Base-by-base conservation (phyloP, 768 basidiomycete genomes). In the Pholiota microspora region DNA sequence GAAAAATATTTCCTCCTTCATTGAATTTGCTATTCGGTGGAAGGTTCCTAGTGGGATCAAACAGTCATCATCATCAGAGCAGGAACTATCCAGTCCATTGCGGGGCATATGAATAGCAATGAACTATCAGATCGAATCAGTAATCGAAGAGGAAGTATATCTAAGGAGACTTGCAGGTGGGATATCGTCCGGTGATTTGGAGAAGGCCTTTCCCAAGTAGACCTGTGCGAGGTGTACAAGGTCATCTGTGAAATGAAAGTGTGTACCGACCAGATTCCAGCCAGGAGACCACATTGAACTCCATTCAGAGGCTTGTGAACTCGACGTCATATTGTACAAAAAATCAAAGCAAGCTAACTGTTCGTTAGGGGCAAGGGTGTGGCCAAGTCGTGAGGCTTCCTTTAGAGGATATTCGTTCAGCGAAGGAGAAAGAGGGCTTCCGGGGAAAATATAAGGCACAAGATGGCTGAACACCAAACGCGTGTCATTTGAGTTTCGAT, bases 31-130 rank as follows among this genome's bases (percentile, higher is more conserved):
- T 38, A 67, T 67, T 28, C 63, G 61, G 24, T 60, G 71, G 55
- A 72, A 76, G 8, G 61, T 71, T 16, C 71, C 62, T n/a, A 79
- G 54, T 7, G 77, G 67, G 2, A 73, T 67, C 44, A 75, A 71
- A 55, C 79, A 81, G 40, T 70, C 53, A 12, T 70, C 64, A 12
- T 65, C 55, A 7, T 36, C 61, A 29, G 71, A 66, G 50, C 71
- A 73, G 16, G 62, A 62, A 23, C 60, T 55, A 7, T 45, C 65
- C 62, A 81, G 81, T 59, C 81, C 80, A 3, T 75, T 75, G 5
- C 73, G 73, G 23, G 80, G 75, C 23, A 74, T 66, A 58, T 81
- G 80, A 13, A 82, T 66, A 5, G 77, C 68, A 56, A 82, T 79
- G 54, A 74, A 69, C 73, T 74, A 27, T 7, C n/a, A 44, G 36